phyloP scores from a whole-genome alignment of 176 grass and related monocot genomes.

The Chloris gayana region DNA sequence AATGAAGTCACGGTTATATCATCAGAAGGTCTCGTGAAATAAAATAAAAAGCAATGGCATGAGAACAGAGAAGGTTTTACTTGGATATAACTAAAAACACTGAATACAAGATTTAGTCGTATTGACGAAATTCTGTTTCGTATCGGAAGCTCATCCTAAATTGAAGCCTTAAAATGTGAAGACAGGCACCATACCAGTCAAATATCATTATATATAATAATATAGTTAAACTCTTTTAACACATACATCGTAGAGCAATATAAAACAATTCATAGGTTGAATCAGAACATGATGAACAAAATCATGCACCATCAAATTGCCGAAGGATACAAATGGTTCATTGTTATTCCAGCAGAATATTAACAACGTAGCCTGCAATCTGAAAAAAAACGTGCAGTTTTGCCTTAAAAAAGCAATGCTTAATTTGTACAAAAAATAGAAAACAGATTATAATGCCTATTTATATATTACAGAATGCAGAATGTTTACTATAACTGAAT shows the following conservation, averaged over 20 bases:
- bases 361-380: no score
- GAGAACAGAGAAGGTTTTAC: slow-evolving; percentile 6
- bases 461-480: neutral
- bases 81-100: neutral
- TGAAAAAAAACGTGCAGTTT: no score
- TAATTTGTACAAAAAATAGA: no score
- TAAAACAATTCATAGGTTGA: slow-evolving; percentile 25
- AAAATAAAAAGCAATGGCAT: neutral
- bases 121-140: slow-evolving; percentile 3
- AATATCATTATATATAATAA: slow-evolving; percentile 12
- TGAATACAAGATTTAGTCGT: slow-evolving; percentile 5
- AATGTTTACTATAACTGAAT: neutral
- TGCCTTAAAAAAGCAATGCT: no score
- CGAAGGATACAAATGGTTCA: neutral
- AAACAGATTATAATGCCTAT: neutral
- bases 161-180: neutral
- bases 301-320: slow-evolving; percentile 4
- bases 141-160: slow-evolving; percentile 10
- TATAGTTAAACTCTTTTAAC: neutral
- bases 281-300: neutral
- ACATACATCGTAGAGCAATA: neutral
- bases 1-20: neutral
- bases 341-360: neutral
- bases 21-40: neutral
- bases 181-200: neutral